These are phyloP conservation scores for Mycosarcoma mackinlayi DNA, from an alignment of 1,284 basidiomycete species.

Conservation along the genomic window DNA sequence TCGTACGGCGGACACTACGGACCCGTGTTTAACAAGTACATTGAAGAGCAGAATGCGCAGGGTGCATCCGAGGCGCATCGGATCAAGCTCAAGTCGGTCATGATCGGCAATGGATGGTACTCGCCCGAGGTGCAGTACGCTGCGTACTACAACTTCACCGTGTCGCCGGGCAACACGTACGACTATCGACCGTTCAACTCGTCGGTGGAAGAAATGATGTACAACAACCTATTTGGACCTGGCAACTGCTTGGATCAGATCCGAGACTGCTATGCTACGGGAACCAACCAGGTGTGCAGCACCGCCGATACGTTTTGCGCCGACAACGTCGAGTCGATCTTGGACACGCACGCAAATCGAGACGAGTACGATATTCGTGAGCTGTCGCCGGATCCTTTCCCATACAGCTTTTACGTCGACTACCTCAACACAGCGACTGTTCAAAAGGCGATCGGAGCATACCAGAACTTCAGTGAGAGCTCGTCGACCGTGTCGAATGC, in stretches of 20 bases:
- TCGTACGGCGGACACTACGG: conserved; percentile 74
- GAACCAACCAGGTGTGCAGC: conserved; percentile 45
- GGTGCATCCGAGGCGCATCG: conserved; percentile 70
- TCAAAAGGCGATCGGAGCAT: conserved; percentile 51
- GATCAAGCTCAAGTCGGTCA: conserved; percentile 76
- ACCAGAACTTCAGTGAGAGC: conserved; percentile 53
- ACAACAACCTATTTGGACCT: conserved; percentile 44
- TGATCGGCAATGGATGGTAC: conserved; percentile 71
- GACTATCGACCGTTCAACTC: conserved; percentile 49
- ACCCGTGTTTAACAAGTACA: conserved; percentile 72
- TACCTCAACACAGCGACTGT: conserved; percentile 51
- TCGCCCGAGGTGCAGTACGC: conserved; percentile 53
- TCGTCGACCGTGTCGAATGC: conserved; percentile 32
- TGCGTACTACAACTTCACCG: conserved; percentile 59
- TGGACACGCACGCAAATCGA: conserved; percentile 42
- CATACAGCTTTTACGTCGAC: conserved; percentile 49
- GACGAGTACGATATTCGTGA: conserved; percentile 60
- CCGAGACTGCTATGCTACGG: conserved; percentile 44
- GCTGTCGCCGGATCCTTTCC: conserved; percentile 55
- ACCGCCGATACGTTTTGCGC: conserved; percentile 54
- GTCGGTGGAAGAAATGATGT: conserved; percentile 35
- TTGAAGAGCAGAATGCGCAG: conserved; percentile 75
- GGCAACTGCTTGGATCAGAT: conserved; percentile 57
- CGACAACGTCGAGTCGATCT: conserved; percentile 39
- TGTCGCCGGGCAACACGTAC: conserved; percentile 52